These are phyloP conservation scores for Cercospora canescens DNA, from an alignment of 2,329 filamentous ascomycete species.

Conservation along the genomic window DNA sequence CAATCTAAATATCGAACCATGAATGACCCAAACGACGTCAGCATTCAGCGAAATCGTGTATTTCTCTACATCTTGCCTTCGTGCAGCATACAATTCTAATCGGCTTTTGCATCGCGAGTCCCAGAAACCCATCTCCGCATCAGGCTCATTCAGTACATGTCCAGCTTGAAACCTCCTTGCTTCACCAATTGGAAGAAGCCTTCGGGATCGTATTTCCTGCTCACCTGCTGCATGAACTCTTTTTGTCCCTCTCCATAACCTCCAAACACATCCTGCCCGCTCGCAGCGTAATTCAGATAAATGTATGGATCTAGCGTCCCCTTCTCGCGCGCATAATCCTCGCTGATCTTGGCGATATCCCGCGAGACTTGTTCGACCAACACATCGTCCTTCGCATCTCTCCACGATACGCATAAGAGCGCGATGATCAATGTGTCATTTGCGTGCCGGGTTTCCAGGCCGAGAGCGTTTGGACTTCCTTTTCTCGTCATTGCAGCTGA, in stretches of 20 bases:
- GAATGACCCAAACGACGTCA: too few species aligned
- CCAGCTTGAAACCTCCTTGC: constrained; percentile 15
- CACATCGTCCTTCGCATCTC: not conserved
- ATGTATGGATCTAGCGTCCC: constrained; percentile 8
- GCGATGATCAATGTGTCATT: not conserved
- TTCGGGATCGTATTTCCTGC: constrained; percentile 16
- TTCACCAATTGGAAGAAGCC: constrained; percentile 15
- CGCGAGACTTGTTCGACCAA: constrained; percentile 7
- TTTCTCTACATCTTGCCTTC: too few species aligned
- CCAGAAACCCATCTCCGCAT: not conserved
- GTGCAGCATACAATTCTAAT: too few species aligned
- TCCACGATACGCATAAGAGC: not conserved
- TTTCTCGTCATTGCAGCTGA: not conserved
- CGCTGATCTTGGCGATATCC: not conserved
- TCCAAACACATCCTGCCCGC: constrained; percentile 9
- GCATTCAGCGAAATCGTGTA: too few species aligned
- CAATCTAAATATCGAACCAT: not conserved
- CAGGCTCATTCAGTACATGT: not conserved
- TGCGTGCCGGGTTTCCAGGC: not conserved
- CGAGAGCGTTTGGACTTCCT: not conserved
- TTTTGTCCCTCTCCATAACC: constrained; percentile 9
- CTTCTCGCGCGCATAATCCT: not conserved
- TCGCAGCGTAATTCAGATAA: constrained; percentile 16
- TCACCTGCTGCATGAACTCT: constrained; percentile 1
- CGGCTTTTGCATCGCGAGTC: too few species aligned